phyloP scores from a whole-genome alignment of 1,284 basidiomycete genomes.

The Moesziomyces sp. region DNA sequence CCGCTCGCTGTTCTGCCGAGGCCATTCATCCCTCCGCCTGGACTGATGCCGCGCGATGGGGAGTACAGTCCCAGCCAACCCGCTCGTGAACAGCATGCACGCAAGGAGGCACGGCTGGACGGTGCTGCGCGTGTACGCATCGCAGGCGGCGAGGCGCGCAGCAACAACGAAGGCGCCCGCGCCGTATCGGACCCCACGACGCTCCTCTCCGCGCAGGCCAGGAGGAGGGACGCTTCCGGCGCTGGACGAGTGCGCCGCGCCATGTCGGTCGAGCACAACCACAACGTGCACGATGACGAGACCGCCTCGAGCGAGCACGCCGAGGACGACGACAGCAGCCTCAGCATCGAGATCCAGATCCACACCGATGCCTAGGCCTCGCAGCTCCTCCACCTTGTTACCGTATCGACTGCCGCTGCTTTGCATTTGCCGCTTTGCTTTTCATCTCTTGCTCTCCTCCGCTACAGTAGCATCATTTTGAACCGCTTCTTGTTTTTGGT shows the following conservation, averaged over 20 bases:
- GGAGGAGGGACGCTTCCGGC: slow-evolving; percentile 13
- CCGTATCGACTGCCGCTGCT: not conserved
- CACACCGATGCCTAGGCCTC: not conserved
- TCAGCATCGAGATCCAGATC: slow-evolving; percentile 35
- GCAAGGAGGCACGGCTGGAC: too few species aligned
- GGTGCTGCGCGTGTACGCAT: slow-evolving; percentile 12
- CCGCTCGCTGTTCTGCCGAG: too few species aligned
- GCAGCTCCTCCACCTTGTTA: not conserved
- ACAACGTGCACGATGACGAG: slow-evolving; percentile 6
- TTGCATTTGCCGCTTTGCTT: not conserved
- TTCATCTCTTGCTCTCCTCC: too few species aligned
- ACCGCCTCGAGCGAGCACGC: not conserved
- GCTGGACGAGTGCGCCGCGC: slow-evolving; percentile 17
- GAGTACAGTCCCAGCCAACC: too few species aligned
- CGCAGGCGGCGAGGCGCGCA: not conserved
- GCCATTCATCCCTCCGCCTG: too few species aligned
- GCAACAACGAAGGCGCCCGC: not conserved
- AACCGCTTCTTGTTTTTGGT: too few species aligned
- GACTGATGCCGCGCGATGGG: too few species aligned
- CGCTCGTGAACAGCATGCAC: too few species aligned
- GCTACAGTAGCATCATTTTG: too few species aligned
- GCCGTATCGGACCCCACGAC: slow-evolving; percentile 37
- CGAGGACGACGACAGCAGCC: slow-evolving; percentile 24
- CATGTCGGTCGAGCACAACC: slow-evolving; percentile 35
- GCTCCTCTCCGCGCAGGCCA: slow-evolving; percentile 9